Percentiles rank a stretch among this genome's conserved stretches.
phyloP scores from a whole-genome alignment of 2,329 filamentous ascomycete genomes.

The Lasiodiplodia sp. region DNA sequence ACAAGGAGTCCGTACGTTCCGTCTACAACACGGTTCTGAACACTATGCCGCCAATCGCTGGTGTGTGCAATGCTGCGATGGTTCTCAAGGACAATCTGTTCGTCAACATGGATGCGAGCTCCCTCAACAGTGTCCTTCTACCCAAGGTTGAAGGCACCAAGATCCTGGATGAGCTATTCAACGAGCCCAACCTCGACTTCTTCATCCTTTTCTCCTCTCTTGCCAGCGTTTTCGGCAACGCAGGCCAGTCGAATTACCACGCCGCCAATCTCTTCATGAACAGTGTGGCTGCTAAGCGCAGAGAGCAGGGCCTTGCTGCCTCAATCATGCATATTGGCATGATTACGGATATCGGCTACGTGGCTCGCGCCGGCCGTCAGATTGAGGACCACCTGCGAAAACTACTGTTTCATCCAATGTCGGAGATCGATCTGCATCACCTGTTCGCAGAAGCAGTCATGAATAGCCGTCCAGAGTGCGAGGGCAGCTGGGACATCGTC shows the following conservation, averaged over 20 bases:
- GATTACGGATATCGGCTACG: constrained; percentile 54
- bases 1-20: neutral
- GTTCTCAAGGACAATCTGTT: constrained; percentile 34
- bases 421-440: constrained; percentile 60
- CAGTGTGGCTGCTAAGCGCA: constrained; percentile 46
- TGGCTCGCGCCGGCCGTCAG: constrained; percentile 32
- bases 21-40: constrained; percentile 20
- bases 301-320: constrained; percentile 48
- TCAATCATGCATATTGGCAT: constrained; percentile 50
- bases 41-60: constrained; percentile 32
- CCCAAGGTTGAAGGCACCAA: constrained; percentile 35
- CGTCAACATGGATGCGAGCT: constrained; percentile 27
- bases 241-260: constrained; percentile 36
- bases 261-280: constrained; percentile 49
- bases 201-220: constrained; percentile 38
- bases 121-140: constrained; percentile 27
- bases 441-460: constrained; percentile 61
- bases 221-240: constrained; percentile 31
- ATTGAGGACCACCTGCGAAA: constrained; percentile 14
- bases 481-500: neutral
- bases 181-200: constrained; percentile 35
- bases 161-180: constrained; percentile 34
- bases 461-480: constrained; percentile 37
- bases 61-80: constrained; percentile 37
- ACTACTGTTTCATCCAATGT: constrained; percentile 38